These are phyloP conservation scores for Trichosporon sp. DNA, from an alignment of 1,284 basidiomycete genomes.

Conservation along the genomic window DNA sequence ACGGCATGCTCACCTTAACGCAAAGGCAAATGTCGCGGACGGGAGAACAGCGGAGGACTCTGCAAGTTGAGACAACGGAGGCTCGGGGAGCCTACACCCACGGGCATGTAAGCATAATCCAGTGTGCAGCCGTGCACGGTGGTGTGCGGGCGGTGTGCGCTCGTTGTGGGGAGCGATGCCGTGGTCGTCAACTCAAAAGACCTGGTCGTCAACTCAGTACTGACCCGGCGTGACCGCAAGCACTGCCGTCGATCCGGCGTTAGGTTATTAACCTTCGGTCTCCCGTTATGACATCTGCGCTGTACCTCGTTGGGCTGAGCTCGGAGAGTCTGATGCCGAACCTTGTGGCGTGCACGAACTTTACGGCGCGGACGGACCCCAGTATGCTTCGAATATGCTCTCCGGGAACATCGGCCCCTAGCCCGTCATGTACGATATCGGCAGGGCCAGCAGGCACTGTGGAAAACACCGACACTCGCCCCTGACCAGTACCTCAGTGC, in stretches of 20 bases:
- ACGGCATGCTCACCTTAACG: neutral
- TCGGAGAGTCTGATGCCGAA: neutral
- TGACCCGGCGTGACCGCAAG: neutral
- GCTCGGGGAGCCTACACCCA: neutral
- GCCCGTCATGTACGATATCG: neutral
- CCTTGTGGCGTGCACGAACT: neutral
- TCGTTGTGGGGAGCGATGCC: neutral
- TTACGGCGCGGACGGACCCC: neutral
- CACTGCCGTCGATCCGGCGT: neutral
- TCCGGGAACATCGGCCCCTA: neutral
- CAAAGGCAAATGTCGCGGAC: neutral
- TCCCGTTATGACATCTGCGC: neutral
- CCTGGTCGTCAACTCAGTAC: neutral
- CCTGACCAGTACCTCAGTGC: neutral
- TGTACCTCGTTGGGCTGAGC: neutral
- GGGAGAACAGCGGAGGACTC: neutral
- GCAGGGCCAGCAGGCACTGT: neutral
- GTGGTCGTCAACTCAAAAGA: neutral
- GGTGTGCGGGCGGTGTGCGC: neutral
- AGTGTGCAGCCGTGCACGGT: no score
- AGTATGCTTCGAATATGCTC: neutral
- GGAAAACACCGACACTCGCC: neutral
- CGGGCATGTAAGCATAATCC: neutral
- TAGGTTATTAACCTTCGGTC: neutral
- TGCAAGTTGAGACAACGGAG: neutral